These are phyloP conservation scores for Ramularia endophylla DNA, from an alignment of 2,329 filamentous ascomycete species.

Conservation along the genomic window DNA sequence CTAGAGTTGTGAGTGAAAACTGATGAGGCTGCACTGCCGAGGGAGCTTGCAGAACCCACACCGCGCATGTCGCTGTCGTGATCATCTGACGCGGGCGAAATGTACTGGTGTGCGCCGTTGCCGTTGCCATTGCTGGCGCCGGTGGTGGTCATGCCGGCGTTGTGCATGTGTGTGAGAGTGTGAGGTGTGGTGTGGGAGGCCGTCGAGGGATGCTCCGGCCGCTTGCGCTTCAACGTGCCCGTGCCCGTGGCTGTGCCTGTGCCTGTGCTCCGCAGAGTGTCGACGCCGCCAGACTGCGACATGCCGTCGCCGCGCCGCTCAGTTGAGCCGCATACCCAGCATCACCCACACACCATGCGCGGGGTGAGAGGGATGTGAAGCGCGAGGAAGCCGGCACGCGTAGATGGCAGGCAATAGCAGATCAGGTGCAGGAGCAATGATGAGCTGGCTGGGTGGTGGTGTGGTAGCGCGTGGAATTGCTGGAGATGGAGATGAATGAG, in stretches of 20 bases:
- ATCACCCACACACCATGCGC: conserved; percentile 2
- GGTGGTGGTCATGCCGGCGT: conserved; percentile 10
- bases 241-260: conserved; percentile 21
- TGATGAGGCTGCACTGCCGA: conserved; percentile 64
- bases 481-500: too few relatives aligned
- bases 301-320: conserved; percentile 22
- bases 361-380: background rate
- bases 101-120: conserved; percentile 20
- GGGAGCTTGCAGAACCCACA: conserved; percentile 66
- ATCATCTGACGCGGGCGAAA: conserved; percentile 27
- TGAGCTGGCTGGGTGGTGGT: background rate
- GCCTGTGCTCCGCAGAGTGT: conserved; percentile 14
- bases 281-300: conserved; percentile 25
- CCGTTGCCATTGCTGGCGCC: conserved; percentile 4
- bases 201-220: conserved; percentile 4
- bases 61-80: conserved; percentile 59
- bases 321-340: conserved; percentile 14
- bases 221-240: conserved; percentile 27
- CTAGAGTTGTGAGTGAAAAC: conserved; percentile 56
- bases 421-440: background rate
- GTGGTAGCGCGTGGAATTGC: too few relatives aligned
- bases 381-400: too few relatives aligned
- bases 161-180: conserved; percentile 7
- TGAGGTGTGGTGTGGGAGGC: conserved; percentile 4
- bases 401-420: background rate